These are phyloP conservation scores for Eimeria sp. DNA, from an alignment of 169 alveolate species.

Conservation along the genomic window DNA sequence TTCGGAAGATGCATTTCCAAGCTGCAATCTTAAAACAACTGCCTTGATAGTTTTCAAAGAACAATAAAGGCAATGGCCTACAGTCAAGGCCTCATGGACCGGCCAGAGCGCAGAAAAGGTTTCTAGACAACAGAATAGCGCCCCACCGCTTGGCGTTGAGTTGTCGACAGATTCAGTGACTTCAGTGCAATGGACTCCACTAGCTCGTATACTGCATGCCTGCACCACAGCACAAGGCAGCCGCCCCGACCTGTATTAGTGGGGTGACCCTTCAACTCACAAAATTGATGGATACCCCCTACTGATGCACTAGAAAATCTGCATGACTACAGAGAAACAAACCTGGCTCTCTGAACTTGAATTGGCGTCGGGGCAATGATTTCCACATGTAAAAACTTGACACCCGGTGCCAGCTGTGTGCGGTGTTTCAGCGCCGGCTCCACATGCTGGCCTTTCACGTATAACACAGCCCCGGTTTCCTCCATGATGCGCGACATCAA, in stretches of 20 bases:
- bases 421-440: constrained; percentile 85
- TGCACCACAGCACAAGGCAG: constrained; percentile 13
- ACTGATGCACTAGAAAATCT: neutral
- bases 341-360: constrained; percentile 92
- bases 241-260: neutral
- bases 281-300: neutral
- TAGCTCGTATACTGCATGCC: constrained; percentile 79
- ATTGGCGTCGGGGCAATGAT: constrained; percentile 91
- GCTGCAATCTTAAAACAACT: constrained; percentile 4
- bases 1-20: neutral
- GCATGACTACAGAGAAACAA: constrained; percentile 7
- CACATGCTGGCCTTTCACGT: constrained; percentile 91
- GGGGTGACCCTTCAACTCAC: no score
- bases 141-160: constrained; percentile 73
- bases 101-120: neutral
- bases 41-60: neutral
- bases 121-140: constrained; percentile 67
- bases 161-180: constrained; percentile 83
- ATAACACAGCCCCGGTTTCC: constrained; percentile 91
- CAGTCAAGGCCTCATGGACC: neutral
- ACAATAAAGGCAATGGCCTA: neutral
- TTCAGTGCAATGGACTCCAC: constrained; percentile 80
- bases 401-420: constrained; percentile 86
- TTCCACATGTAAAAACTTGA: constrained; percentile 91
- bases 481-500: constrained; percentile 90